Conservation (phyloP, 2,329 filamentous ascomycete species). For the Rutstroemia sp. region DNA sequence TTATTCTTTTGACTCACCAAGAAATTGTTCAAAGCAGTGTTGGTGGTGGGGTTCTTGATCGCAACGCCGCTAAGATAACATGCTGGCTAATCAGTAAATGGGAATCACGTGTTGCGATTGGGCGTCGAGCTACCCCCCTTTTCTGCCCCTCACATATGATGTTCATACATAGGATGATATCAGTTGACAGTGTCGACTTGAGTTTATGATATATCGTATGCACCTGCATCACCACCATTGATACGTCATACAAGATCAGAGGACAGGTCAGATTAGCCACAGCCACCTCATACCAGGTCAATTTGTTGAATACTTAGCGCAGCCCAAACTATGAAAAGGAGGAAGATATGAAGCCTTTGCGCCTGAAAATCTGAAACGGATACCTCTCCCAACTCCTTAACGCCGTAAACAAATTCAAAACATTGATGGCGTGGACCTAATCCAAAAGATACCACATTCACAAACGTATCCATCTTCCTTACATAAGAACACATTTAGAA, state of each 20-base stretch:
- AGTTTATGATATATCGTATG: no score
- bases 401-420: slow-evolving; percentile 1
- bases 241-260: background rate
- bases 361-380: slow-evolving; percentile 2
- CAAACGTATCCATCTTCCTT: slow-evolving; percentile 18
- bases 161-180: no score
- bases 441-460: slow-evolving; percentile 3
- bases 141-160: background rate
- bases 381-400: slow-evolving; percentile 8
- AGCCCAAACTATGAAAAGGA: background rate
- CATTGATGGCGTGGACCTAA: slow-evolving; percentile 2
- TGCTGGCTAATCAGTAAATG: slow-evolving; percentile 3
- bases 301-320: background rate
- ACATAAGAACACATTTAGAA: slow-evolving; percentile 85
- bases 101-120: background rate
- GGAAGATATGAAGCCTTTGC: background rate
- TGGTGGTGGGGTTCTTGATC: slow-evolving; percentile 9
- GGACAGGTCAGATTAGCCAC: background rate
- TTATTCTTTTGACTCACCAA: slow-evolving; percentile 9
- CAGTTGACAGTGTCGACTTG: no score
- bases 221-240: background rate
- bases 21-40: slow-evolving; percentile 9
- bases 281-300: background rate
- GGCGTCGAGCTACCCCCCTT: background rate
- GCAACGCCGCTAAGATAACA: slow-evolving; percentile 9